A percentile compares a stretch with the other conserved stretches of the same genome.
Evolutionary conservation across 2,329 filamentous ascomycete species (phyloP).

Genomic region (Pezicula neosporulosa): DNA sequence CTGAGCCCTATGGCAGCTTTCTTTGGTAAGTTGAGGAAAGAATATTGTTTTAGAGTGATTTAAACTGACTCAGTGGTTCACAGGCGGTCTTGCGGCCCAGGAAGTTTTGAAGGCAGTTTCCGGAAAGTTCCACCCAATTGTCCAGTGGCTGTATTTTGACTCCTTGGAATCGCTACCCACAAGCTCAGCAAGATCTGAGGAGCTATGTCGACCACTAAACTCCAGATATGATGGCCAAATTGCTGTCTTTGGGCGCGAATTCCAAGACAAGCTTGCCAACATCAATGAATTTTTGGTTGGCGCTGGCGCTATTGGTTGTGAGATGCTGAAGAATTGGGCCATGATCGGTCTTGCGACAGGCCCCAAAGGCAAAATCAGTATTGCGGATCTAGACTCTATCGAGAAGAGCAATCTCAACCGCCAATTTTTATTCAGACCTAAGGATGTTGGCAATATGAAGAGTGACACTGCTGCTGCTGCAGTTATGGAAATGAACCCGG

Average conservation of each 20-base stretch:
- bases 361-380: conserved; percentile 80
- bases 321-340: conserved; percentile 99
- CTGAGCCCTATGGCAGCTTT: conserved; percentile 90
- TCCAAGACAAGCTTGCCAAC: conserved; percentile 89
- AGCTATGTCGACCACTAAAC: conserved; percentile 80
- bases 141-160: conserved; percentile 97
- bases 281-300: conserved; percentile 92
- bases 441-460: conserved; percentile 95
- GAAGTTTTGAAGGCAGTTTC: conserved; percentile 96
- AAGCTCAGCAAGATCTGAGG: conserved; percentile 71
- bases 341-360: conserved; percentile 95
- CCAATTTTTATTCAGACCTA: conserved; percentile 91
- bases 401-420: conserved; percentile 98
- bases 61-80: too few relatives aligned
- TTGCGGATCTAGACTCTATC: conserved; percentile 98
- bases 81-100: conserved; percentile 75
- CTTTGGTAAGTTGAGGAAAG: conserved; percentile 55
- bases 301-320: conserved; percentile 94
- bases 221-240: conserved; percentile 96
- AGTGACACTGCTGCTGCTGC: conserved; percentile 88
- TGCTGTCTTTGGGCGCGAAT: conserved; percentile 90
- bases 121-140: conserved; percentile 94
- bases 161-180: conserved; percentile 91
- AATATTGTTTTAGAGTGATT: too few relatives aligned
- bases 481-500: conserved; percentile 94